Evolutionary conservation across 805 yeast genomes (phyloP).

Genomic region (Schizosaccharomyces cryophilus): DNA sequence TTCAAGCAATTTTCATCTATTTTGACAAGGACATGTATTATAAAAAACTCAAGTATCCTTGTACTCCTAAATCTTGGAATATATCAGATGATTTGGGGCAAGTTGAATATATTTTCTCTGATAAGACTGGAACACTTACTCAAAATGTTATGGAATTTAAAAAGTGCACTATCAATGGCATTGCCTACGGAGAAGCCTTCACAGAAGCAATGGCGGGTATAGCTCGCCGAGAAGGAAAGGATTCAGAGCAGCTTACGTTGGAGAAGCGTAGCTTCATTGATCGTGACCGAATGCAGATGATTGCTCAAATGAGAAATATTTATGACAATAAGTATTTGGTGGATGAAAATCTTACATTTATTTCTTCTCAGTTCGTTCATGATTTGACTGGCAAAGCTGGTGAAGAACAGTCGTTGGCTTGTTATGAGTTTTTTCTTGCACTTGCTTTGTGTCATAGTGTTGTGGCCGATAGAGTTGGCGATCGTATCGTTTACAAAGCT

Average conservation of each 20-base stretch:
- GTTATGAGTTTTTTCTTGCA: conserved; percentile 35
- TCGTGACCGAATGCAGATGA: conserved; percentile 25
- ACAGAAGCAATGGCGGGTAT: conserved; percentile 58
- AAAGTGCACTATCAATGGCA: conserved; percentile 46
- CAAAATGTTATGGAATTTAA: conserved; percentile 67
- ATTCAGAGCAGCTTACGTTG: conserved; percentile 28
- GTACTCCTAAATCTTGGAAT: conserved; percentile 63
- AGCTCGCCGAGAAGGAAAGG: conserved; percentile 38
- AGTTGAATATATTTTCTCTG: conserved; percentile 58
- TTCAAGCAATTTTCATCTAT: conserved; percentile 52
- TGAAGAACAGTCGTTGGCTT: conserved; percentile 21
- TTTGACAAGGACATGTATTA: conserved; percentile 50
- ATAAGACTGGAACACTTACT: conserved; percentile 64
- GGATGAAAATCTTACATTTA: conserved; percentile 31
- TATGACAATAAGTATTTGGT: conserved; percentile 25
- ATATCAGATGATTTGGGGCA: conserved; percentile 69
- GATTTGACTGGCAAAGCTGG: conserved; percentile 24
- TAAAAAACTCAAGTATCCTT: conserved; percentile 42
- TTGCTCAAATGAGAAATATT: conserved; percentile 17
- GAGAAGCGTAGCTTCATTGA: conserved; percentile 14
- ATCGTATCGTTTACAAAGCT: conserved; percentile 32
- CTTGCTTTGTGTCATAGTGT: conserved; percentile 57
- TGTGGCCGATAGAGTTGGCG: conserved; percentile 31
- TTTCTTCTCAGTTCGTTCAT: conserved; percentile 32
- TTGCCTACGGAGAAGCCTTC: conserved; percentile 46